Percentiles rank a stretch among this genome's conserved stretches.
phyloP scores from a whole-genome alignment of 345 rosid genomes.

The Gossypium mustelinum region DNA sequence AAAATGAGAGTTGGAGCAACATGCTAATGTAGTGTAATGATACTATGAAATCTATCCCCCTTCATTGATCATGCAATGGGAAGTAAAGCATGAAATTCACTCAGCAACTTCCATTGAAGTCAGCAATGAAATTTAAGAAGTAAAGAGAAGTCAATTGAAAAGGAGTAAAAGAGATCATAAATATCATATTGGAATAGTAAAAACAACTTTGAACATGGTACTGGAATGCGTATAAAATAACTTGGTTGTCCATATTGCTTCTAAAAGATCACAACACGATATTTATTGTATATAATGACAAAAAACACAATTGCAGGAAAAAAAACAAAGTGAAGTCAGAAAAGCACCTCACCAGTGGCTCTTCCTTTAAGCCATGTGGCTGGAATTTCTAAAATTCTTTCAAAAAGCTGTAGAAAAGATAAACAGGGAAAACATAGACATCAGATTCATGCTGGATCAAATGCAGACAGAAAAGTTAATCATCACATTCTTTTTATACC shows the following conservation, averaged over 20 bases:
- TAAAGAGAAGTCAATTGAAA: neutral
- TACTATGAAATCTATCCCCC: neutral
- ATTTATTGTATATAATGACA: neutral
- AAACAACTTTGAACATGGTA: neutral
- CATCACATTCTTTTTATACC: conserved; percentile 25
- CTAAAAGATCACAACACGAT: neutral
- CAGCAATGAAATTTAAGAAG: neutral
- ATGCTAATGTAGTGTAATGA: neutral
- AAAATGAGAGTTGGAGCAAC: neutral
- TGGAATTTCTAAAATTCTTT: conserved; percentile 87
- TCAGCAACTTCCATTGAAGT: neutral
- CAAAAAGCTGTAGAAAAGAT: conserved; percentile 65
- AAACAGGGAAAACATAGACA: conserved; percentile 9
- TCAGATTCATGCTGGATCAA: conserved; percentile 11
- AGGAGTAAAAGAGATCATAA: neutral
- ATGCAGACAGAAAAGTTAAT: conserved; percentile 2
- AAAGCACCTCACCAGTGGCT: conserved; percentile 81
- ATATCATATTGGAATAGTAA: neutral
- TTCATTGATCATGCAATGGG: neutral
- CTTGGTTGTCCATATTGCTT: neutral
- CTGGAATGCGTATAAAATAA: neutral
- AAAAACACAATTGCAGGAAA: neutral
- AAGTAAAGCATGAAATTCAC: neutral
- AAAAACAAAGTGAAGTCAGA: conserved; percentile 32
- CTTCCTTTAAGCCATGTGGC: conserved; percentile 86